These are phyloP conservation scores for Pinus taeda DNA, from an alignment of 75 land plant genomes.

Conservation along the genomic window DNA sequence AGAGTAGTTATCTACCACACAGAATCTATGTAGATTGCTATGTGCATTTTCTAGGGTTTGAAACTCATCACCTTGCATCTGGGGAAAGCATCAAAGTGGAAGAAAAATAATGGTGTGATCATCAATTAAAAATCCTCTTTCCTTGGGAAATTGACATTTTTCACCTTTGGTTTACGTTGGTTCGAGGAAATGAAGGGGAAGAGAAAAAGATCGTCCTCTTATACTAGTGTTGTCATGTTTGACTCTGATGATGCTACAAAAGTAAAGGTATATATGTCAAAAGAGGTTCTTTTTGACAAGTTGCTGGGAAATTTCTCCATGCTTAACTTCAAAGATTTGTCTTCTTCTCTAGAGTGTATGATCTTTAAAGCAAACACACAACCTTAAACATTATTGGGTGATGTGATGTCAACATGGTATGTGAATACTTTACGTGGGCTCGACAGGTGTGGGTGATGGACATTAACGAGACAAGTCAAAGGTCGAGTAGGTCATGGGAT, in stretches of 20 bases:
- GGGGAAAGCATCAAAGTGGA: neutral
- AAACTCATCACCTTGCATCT: neutral
- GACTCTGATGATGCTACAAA: neutral
- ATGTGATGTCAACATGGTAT: too few relatives aligned
- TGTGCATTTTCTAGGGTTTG: neutral
- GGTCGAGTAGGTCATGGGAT: too few relatives aligned
- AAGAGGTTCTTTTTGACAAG: constrained; percentile 68
- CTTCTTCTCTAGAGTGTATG: constrained; percentile 45
- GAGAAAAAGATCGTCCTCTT: neutral
- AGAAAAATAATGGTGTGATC: neutral
- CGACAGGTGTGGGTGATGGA: too few relatives aligned
- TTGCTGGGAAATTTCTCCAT: constrained; percentile 79
- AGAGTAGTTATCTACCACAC: too few relatives aligned
- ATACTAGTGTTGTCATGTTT: neutral
- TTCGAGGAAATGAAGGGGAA: neutral
- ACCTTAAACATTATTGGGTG: too few relatives aligned
- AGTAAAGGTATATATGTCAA: constrained; percentile 19
- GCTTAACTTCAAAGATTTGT: constrained; percentile 62
- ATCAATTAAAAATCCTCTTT: neutral
- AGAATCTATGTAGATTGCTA: neutral
- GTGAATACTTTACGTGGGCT: too few relatives aligned
- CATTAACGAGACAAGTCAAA: too few relatives aligned
- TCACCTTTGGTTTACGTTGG: neutral
- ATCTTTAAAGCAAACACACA: constrained; percentile 47
- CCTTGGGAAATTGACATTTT: neutral